Evolutionary conservation across 2,329 filamentous ascomycete species (phyloP), one percentile per base, ranked within the genome.

Genomic region (Kalmusia sp.): DNA sequence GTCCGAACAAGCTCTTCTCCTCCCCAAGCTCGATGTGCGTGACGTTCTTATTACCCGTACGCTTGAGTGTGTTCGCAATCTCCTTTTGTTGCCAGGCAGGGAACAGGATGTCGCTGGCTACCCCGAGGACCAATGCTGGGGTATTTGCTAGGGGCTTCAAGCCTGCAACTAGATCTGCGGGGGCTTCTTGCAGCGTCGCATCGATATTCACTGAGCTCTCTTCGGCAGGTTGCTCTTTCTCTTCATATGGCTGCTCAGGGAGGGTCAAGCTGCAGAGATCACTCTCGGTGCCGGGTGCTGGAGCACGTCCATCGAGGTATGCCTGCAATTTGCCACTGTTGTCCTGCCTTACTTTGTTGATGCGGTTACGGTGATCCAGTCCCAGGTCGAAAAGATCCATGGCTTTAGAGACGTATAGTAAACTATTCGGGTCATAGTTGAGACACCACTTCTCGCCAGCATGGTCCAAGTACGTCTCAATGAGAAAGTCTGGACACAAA

Each of bases 371-470:
- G 68, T 89, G 87, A 34, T 85, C 82, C 41, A 80, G 79, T 21
- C 95, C 92, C 0, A 99, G 84, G 67, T 99, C 95, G 73, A 99
- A 99, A 11, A 99, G 81, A 70, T 99, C 95, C 95, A 99, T 99
- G 4, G 95, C 95, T 77, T 99, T 99, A 73, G 92, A 96, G 51
- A 99, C 91, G 73, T 99, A 99, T 2, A 99, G 81, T 33, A 98
- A 79, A 69, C 92, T 96, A 76, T 99, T 99, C 22, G 95, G 87
- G 68, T 99, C 95, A 72, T 98, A 98, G 59, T 95, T 93, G 22
- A 99, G 82, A 71, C 92, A 97, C 80, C 96, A 99, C 76, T 99
- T 99, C 79, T 99, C 95, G 17, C 95, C 95, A 0, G 95, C 95
- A 68, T 99, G 95, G 74, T 99, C 95, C 15, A 99, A 85, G 71